phyloP scores from a whole-genome alignment of 1,139 yeast species.

The Pichia sp. region DNA sequence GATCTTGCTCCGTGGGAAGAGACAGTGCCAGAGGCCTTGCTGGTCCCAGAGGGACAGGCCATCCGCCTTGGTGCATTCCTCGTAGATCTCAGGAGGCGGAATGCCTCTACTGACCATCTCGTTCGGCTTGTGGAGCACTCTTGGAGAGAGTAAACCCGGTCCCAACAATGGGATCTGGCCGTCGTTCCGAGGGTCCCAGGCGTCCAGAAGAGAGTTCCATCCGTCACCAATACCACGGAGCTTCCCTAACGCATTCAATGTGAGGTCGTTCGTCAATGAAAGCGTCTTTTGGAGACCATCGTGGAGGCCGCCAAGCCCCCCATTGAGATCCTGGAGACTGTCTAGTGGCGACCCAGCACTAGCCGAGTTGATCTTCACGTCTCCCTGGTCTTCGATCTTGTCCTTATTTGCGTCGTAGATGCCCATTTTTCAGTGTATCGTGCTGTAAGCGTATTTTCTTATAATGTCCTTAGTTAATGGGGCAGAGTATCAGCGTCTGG shows the following conservation, averaged over 20 bases:
- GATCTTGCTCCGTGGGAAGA: slow-evolving; percentile 59
- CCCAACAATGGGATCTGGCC: slow-evolving; percentile 2
- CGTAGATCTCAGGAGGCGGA: slow-evolving; percentile 59
- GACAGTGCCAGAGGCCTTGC: slow-evolving; percentile 81
- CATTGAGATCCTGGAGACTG: neutral
- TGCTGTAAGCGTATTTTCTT: neutral
- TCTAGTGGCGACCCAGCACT: slow-evolving; percentile 3
- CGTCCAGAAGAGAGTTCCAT: slow-evolving; percentile 9
- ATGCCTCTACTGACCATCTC: slow-evolving; percentile 56
- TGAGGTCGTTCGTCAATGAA: slow-evolving; percentile 23
- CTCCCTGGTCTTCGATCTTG: slow-evolving; percentile 1
- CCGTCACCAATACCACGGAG: slow-evolving; percentile 16
- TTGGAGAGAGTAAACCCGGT: slow-evolving; percentile 3
- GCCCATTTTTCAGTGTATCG: slow-evolving; percentile 8
- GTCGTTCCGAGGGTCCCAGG: slow-evolving; percentile 8
- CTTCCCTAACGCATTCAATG: slow-evolving; percentile 22
- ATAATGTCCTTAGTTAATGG: neutral
- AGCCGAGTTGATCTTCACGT: slow-evolving; percentile 9
- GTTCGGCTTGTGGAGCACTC: slow-evolving; percentile 22
- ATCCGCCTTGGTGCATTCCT: slow-evolving; percentile 54
- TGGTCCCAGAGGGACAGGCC: slow-evolving; percentile 80
- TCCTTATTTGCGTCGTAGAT: slow-evolving; percentile 7
- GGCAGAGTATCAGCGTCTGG: too few species aligned
- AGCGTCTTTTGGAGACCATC: slow-evolving; percentile 19
- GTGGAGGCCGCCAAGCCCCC: neutral